phyloP scores from a whole-genome alignment of 2,329 filamentous ascomycete genomes.

The Knufia petricola region DNA sequence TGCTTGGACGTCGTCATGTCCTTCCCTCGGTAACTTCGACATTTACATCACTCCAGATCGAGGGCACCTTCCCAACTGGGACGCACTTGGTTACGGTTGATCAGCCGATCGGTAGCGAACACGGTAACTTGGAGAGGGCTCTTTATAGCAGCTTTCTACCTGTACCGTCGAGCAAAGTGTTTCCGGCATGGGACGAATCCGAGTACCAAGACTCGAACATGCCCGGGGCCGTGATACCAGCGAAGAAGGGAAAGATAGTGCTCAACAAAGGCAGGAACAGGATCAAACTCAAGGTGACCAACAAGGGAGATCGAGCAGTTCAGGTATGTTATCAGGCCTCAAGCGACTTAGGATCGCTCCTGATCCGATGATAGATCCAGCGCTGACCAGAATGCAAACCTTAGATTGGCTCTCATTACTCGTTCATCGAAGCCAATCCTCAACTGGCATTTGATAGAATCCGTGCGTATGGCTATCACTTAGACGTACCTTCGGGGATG shows the following conservation, averaged over 20 bases:
- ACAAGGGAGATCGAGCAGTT: conserved; percentile 78
- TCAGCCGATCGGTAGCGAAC: conserved; percentile 73
- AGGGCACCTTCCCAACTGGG: conserved; percentile 83
- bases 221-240: conserved; percentile 70
- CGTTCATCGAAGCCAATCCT: conserved; percentile 92
- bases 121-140: conserved; percentile 74
- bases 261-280: conserved; percentile 68
- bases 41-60: conserved; percentile 77
- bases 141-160: conserved; percentile 89
- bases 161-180: conserved; percentile 57
- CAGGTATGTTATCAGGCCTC: too few relatives aligned
- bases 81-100: conserved; percentile 94
- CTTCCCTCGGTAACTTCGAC: conserved; percentile 70
- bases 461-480: conserved; percentile 69
- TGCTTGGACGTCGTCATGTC: conserved; percentile 89
- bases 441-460: conserved; percentile 78
- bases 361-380: too few relatives aligned
- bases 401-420: conserved; percentile 95
- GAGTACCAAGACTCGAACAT: conserved; percentile 58
- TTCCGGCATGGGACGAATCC: conserved; percentile 54
- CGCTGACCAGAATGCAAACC: too few relatives aligned
- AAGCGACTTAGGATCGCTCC: too few relatives aligned
- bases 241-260: conserved; percentile 55
- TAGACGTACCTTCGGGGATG: conserved; percentile 86
- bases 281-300: conserved; percentile 67